Percentiles rank a stretch among this genome's conserved stretches.
Conservation (phyloP, 202 grass and related monocot species). For the Bolboschoenoplectus hybrid region DNA sequence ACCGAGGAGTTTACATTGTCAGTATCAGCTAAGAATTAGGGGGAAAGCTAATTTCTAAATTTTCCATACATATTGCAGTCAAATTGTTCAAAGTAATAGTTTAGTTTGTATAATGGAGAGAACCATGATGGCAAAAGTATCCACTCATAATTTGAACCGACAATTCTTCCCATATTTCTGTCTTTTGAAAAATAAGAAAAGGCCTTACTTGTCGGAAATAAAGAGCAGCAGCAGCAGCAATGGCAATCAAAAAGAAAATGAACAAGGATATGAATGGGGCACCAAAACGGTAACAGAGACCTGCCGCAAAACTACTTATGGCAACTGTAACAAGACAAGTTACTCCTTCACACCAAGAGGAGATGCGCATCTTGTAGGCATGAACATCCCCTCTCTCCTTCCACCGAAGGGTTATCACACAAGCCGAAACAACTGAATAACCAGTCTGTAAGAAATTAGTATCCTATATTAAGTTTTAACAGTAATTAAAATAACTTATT, state of each 20-base stretch:
- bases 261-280: conserved; percentile 46
- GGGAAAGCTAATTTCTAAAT: conserved; percentile 17
- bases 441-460: conserved; percentile 63
- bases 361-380: conserved; percentile 50
- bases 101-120: background rate
- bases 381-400: conserved; percentile 56
- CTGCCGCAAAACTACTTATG: conserved; percentile 66
- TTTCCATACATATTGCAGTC: background rate
- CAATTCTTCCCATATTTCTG: conserved; percentile 5
- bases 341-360: conserved; percentile 81
- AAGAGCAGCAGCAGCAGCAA: conserved; percentile 56
- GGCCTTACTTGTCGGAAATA: conserved; percentile 71
- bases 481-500: background rate
- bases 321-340: conserved; percentile 68
- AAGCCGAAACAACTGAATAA: conserved; percentile 98
- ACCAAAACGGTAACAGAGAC: conserved; percentile 73
- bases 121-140: background rate
- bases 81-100: background rate
- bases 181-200: conserved; percentile 30
- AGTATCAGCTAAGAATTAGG: background rate
- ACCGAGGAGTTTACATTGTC: background rate
- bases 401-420: conserved; percentile 86
- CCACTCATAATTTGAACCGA: background rate
- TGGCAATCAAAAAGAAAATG: conserved; percentile 63
- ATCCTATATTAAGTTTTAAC: conserved; percentile 9